These are phyloP conservation scores for Malus hybrid DNA, from an alignment of 331 rosid genomes.

Conservation along the genomic window DNA sequence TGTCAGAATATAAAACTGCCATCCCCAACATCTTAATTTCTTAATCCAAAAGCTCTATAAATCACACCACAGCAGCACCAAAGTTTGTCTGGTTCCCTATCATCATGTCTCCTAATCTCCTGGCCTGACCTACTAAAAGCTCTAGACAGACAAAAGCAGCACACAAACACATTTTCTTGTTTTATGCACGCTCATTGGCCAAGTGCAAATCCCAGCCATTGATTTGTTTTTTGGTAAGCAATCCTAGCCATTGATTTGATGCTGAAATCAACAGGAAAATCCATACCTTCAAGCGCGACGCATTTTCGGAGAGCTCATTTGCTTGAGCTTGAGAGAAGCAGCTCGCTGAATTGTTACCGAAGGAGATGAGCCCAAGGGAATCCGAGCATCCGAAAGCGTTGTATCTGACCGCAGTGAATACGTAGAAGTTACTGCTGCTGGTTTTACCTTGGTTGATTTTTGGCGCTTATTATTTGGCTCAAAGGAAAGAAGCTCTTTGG, in stretches of 20 bases:
- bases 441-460: background rate
- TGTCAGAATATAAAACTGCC: background rate
- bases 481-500: background rate
- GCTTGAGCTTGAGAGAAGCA: background rate
- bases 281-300: background rate
- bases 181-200: background rate
- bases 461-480: conserved; percentile 2
- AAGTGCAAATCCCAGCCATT: background rate
- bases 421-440: background rate
- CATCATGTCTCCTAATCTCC: background rate
- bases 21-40: background rate
- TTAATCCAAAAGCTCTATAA: background rate
- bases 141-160: background rate
- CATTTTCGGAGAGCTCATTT: background rate
- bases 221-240: too few relatives aligned
- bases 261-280: background rate
- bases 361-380: conserved; percentile 3
- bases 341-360: background rate
- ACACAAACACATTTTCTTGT: background rate
- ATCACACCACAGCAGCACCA: background rate
- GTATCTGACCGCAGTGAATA: background rate
- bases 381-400: background rate
- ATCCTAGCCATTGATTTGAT: too few relatives aligned
- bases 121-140: background rate
- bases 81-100: background rate